Conservation (phyloP, 768 basidiomycete species). For the Lactifluus subvellereus region DNA sequence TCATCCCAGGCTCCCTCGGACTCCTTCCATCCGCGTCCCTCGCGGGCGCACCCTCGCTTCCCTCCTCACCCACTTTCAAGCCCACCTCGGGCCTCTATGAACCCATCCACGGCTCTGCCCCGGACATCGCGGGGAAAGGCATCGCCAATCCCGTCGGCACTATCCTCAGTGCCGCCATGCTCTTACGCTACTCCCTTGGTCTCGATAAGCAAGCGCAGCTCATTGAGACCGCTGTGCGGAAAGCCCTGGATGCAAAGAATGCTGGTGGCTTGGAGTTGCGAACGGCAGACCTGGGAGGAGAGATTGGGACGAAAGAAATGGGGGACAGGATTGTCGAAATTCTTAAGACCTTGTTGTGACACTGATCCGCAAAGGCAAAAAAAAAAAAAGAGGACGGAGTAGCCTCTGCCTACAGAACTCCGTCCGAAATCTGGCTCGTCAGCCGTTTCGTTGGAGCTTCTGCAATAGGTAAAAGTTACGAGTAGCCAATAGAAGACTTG, state of each 20-base stretch:
- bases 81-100: constrained; percentile 89
- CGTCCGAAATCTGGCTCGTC: neutral
- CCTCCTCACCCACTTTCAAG: constrained; percentile 52
- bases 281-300: constrained; percentile 86
- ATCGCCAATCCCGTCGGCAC: constrained; percentile 95
- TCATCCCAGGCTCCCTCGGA: constrained; percentile 96
- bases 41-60: constrained; percentile 73
- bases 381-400: neutral
- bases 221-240: constrained; percentile 87
- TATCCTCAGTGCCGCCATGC: constrained; percentile 89
- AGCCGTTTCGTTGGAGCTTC: neutral
- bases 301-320: constrained; percentile 64
- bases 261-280: constrained; percentile 71
- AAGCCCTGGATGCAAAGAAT: constrained; percentile 68
- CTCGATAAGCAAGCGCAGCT: constrained; percentile 77
- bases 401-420: neutral
- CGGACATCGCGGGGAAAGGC: constrained; percentile 90
- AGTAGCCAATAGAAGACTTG: neutral
- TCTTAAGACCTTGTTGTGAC: constrained; percentile 52
- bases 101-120: constrained; percentile 93
- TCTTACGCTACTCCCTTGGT: constrained; percentile 91
- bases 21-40: constrained; percentile 95
- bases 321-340: constrained; percentile 80
- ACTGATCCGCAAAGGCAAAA: neutral
- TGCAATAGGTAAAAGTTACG: neutral